Evolutionary conservation across 1,284 basidiomycete species (phyloP).

Genomic region (Sporisorium exsertum): DNA sequence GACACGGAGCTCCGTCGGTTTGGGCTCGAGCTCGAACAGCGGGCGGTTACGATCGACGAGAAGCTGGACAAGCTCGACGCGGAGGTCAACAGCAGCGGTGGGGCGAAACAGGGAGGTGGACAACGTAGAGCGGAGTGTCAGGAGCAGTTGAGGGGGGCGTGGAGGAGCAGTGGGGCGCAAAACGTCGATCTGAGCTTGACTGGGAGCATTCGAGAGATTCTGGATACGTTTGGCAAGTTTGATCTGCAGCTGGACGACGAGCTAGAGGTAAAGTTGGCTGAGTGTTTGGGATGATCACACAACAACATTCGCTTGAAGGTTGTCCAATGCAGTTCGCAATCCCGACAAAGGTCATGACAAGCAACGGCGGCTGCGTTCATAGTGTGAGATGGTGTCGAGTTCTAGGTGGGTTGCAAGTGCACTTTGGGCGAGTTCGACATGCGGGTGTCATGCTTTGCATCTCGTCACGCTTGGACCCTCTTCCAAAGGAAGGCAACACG

Average conservation of each 20-base stretch:
- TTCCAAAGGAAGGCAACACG: too few relatives aligned
- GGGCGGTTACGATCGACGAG: conserved; percentile 17
- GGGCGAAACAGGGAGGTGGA: neutral
- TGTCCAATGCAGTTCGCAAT: neutral
- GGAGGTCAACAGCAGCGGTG: neutral
- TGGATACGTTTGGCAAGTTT: conserved; percentile 38
- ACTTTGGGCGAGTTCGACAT: too few relatives aligned
- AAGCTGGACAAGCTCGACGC: conserved; percentile 18
- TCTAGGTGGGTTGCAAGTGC: too few relatives aligned
- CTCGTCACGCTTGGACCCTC: too few relatives aligned
- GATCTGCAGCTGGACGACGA: conserved; percentile 35
- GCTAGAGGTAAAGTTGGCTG: conserved; percentile 32
- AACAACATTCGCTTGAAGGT: neutral
- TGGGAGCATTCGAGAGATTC: conserved; percentile 20
- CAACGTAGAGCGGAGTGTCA: conserved; percentile 2
- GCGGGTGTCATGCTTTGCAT: too few relatives aligned
- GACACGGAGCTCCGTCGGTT: conserved; percentile 21
- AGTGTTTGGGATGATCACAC: conserved; percentile 24
- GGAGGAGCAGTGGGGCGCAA: conserved; percentile 27
- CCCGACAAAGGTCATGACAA: neutral
- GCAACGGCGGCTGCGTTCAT: too few relatives aligned
- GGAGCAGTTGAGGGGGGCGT: conserved; percentile 19
- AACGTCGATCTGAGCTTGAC: conserved; percentile 21
- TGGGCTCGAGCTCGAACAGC: conserved; percentile 33
- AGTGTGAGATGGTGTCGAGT: neutral